A percentile compares a stretch with the other conserved stretches of the same genome.
These are phyloP conservation scores for Fusarium lyarnte DNA, from an alignment of 2,329 filamentous ascomycete species.

Conservation along the genomic window DNA sequence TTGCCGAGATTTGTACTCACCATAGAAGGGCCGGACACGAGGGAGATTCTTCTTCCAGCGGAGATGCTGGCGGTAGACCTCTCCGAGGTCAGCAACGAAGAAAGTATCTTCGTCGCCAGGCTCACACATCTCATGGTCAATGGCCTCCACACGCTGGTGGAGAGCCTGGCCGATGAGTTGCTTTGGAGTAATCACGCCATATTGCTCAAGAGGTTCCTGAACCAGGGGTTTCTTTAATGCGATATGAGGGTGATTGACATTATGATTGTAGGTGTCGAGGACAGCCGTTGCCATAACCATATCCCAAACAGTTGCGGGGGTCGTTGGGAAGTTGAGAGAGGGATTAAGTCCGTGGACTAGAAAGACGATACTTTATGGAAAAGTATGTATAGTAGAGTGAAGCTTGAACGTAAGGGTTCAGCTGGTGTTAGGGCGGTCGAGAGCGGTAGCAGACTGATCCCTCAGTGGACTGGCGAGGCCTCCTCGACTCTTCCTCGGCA, in stretches of 20 bases:
- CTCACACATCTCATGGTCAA: constrained; percentile 89
- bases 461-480: constrained; percentile 91
- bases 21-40: constrained; percentile 95
- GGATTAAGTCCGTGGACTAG: constrained; percentile 9
- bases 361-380: neutral
- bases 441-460: constrained; percentile 94
- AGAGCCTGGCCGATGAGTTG: constrained; percentile 87
- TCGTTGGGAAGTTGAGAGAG: constrained; percentile 23
- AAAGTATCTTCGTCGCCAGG: constrained; percentile 97
- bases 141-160: constrained; percentile 81
- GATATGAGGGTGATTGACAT: constrained; percentile 60
- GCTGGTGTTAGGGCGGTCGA: constrained; percentile 88
- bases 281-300: constrained; percentile 73
- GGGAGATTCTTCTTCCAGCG: constrained; percentile 96
- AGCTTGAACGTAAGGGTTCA: constrained; percentile 42
- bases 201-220: constrained; percentile 53
- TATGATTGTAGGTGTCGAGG: constrained; percentile 63
- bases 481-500: constrained; percentile 98
- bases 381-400: constrained; percentile 7
- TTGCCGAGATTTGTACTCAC: constrained; percentile 59
- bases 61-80: constrained; percentile 98
- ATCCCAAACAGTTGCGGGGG: constrained; percentile 55
- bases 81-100: constrained; percentile 96
- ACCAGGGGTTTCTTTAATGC: constrained; percentile 57
- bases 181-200: constrained; percentile 67